Percentiles rank a stretch among this genome's conserved stretches.
These are phyloP conservation scores for Eucalyptus tenuipes DNA, from an alignment of 345 rosid species.

Conservation along the genomic window DNA sequence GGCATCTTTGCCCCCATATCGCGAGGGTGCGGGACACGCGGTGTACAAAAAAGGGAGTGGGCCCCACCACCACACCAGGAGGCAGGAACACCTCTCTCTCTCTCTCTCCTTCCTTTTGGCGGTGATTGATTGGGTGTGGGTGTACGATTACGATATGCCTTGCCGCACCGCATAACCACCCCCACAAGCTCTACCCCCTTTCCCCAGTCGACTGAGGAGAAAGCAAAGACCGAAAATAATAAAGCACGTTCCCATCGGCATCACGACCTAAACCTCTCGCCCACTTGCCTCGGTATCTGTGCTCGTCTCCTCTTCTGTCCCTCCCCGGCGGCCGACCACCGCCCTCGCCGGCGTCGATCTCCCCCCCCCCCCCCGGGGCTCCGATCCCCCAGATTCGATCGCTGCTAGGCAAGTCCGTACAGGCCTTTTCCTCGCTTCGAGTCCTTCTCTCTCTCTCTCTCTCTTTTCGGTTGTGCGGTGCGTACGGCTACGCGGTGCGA, in stretches of 20 bases:
- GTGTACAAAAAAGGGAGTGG: not conserved
- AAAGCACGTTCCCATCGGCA: slow-evolving; percentile 18
- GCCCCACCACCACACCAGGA: not conserved
- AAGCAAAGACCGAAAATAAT: not conserved
- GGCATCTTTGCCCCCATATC: not conserved
- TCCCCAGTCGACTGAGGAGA: not conserved
- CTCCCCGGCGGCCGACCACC: not conserved
- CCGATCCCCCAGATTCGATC: not conserved
- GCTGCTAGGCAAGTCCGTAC: not conserved
- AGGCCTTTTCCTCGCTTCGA: not conserved
- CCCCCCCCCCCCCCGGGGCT: not conserved
- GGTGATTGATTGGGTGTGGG: not conserved
- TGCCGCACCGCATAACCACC: slow-evolving; percentile 16
- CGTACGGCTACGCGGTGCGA: not conserved
- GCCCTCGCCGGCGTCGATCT: not conserved
- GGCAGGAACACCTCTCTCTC: not conserved
- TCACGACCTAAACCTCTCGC: not conserved
- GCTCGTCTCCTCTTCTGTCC: slow-evolving; percentile 1
- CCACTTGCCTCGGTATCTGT: not conserved
- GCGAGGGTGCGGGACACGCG: slow-evolving; percentile 14
- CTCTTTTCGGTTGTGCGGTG: not conserved
- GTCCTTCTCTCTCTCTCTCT: not conserved
- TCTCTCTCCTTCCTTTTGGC: not conserved
- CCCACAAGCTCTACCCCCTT: not conserved
- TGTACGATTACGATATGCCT: not conserved